These are phyloP conservation scores for Fusarium sp. DNA, from an alignment of 2,329 filamentous ascomycete species.

Conservation along the genomic window DNA sequence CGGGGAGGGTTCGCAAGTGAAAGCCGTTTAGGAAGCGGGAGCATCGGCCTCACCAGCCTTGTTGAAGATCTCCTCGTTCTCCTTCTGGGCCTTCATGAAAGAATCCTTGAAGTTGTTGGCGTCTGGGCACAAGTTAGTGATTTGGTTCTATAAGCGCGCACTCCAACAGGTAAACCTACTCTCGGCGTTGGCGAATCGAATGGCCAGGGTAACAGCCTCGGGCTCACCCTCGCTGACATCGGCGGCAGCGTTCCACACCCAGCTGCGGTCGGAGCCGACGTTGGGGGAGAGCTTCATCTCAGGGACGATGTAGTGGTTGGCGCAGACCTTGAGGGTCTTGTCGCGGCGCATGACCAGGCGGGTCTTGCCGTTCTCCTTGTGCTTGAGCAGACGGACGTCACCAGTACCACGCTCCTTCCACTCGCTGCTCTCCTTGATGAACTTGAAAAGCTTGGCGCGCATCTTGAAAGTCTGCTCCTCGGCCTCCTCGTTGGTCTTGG, in stretches of 20 bases:
- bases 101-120: slow-evolving; percentile 98
- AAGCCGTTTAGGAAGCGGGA: slow-evolving; percentile 41
- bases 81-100: slow-evolving; percentile 95
- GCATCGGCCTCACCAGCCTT: slow-evolving; percentile 52
- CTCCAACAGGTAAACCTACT: slow-evolving; percentile 70
- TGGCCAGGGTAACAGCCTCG: slow-evolving; percentile 94
- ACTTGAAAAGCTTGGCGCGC: slow-evolving; percentile 99
- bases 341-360: slow-evolving; percentile 98
- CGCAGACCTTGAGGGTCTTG: slow-evolving; percentile 99
- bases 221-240: slow-evolving; percentile 98
- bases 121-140: slow-evolving; percentile 65
- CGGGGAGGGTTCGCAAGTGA: slow-evolving; percentile 19
- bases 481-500: slow-evolving; percentile 97
- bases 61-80: slow-evolving; percentile 89
- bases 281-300: slow-evolving; percentile 99
- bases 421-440: slow-evolving; percentile 89
- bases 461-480: slow-evolving; percentile 99
- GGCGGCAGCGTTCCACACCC: slow-evolving; percentile 98
- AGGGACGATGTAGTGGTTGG: slow-evolving; percentile 98
- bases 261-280: slow-evolving; percentile 96
- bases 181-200: slow-evolving; percentile 97
- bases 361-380: slow-evolving; percentile 98
- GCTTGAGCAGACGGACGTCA: slow-evolving; percentile 95
- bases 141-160: background rate
- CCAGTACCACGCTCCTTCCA: slow-evolving; percentile 99